A percentile compares a stretch with the other conserved stretches of the same genome.
Evolutionary conservation across 768 basidiomycete species (phyloP).

Genomic region (Mycena kentingensis): DNA sequence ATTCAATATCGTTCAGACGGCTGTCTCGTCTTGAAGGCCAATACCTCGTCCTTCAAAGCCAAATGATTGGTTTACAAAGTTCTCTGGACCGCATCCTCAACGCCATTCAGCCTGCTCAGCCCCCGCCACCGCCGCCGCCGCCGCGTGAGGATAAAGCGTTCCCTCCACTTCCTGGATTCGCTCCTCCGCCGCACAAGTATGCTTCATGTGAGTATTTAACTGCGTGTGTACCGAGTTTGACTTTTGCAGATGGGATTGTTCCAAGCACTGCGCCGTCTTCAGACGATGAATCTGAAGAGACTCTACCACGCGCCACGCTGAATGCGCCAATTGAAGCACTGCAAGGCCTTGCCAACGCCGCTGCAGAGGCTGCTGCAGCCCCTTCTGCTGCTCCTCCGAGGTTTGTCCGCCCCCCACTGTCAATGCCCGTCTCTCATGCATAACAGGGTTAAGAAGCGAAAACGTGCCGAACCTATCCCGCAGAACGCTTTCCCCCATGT

Average conservation of each 20-base stretch:
- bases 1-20: slow-evolving; percentile 51
- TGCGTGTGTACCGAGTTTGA: background rate
- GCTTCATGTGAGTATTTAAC: background rate
- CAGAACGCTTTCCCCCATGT: slow-evolving; percentile 88
- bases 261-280: slow-evolving; percentile 82
- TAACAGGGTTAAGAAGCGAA: slow-evolving; percentile 77
- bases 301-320: slow-evolving; percentile 77
- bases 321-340: slow-evolving; percentile 94
- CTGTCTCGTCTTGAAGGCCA: slow-evolving; percentile 84
- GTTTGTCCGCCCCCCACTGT: slow-evolving; percentile 36
- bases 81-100: slow-evolving; percentile 81
- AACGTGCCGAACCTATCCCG: slow-evolving; percentile 79
- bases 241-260: slow-evolving; percentile 88
- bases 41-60: slow-evolving; percentile 88
- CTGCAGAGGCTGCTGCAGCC: slow-evolving; percentile 87
- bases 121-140: slow-evolving; percentile 32
- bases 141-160: slow-evolving; percentile 51
- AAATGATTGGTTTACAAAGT: slow-evolving; percentile 94
- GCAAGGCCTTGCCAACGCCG: slow-evolving; percentile 92
- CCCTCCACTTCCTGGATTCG: slow-evolving; percentile 89
- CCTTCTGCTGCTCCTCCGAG: slow-evolving; percentile 66
- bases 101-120: slow-evolving; percentile 58
- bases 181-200: slow-evolving; percentile 78
- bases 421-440: slow-evolving; percentile 4
- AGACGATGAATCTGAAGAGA: slow-evolving; percentile 91